Evolutionary conservation across 148 eudicot species (phyloP).

Genomic region (Persicaria tinctoria): DNA sequence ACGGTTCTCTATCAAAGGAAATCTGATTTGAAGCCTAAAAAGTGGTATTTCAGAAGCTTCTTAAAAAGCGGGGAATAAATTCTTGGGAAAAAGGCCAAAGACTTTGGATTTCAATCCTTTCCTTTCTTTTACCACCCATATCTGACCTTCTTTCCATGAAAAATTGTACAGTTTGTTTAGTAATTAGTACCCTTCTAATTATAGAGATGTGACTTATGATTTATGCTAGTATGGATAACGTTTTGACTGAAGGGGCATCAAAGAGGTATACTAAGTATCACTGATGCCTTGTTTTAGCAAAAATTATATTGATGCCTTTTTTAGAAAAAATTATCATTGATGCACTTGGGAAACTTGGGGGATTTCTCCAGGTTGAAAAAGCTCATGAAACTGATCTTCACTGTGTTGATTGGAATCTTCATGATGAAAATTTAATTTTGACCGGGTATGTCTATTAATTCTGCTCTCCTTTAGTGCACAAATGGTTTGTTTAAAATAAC

Average conservation of each 20-base stretch:
- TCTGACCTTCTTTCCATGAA: not conserved
- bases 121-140: not conserved
- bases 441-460: conserved; percentile 49
- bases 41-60: not conserved
- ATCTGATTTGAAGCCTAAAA: too few species aligned
- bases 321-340: too few species aligned
- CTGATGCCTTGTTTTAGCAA: too few species aligned
- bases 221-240: too few species aligned
- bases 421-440: conserved; percentile 64
- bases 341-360: too few species aligned
- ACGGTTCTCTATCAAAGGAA: too few species aligned
- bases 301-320: too few species aligned
- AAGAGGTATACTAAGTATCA: not conserved
- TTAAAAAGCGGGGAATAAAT: not conserved
- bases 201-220: not conserved
- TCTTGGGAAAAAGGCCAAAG: not conserved
- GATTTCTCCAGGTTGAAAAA: conserved; percentile 62
- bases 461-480: not conserved
- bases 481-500: not conserved
- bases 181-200: not conserved
- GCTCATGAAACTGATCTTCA: conserved; percentile 91
- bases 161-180: not conserved
- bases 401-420: conserved; percentile 94
- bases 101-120: not conserved
- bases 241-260: not conserved